A percentile compares a stretch with the other conserved stretches of the same genome.
These are phyloP conservation scores for Puccinia horiana DNA, from an alignment of 1,284 basidiomycete genomes.

Conservation along the genomic window DNA sequence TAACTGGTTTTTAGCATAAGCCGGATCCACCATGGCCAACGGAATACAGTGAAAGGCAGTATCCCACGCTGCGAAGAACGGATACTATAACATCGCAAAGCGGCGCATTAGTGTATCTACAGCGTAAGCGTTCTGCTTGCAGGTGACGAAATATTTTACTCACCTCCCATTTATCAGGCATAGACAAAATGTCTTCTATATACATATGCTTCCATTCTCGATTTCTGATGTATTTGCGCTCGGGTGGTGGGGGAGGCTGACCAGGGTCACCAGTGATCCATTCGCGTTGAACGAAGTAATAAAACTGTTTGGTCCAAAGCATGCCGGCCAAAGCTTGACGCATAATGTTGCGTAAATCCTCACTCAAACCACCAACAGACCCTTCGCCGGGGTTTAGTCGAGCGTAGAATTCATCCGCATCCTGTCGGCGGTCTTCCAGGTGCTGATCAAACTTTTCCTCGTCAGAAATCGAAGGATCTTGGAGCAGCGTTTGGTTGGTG, in stretches of 20 bases:
- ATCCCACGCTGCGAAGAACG: conserved; percentile 67
- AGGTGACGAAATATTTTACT: conserved; percentile 63
- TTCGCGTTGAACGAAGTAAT: conserved; percentile 91
- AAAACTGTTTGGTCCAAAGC: conserved; percentile 97
- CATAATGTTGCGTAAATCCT: conserved; percentile 94
- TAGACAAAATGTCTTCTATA: conserved; percentile 90
- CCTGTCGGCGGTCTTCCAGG: conserved; percentile 81
- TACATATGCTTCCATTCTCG: conserved; percentile 93
- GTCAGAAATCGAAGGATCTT: conserved; percentile 78
- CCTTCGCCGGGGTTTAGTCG: conserved; percentile 69
- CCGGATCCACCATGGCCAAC: conserved; percentile 88
- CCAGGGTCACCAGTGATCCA: conserved; percentile 94
- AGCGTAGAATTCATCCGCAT: conserved; percentile 94
- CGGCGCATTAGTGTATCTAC: not conserved
- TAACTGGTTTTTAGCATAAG: conserved; percentile 95
- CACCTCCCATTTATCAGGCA: conserved; percentile 99
- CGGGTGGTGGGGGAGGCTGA: conserved; percentile 88
- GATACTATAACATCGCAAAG: conserved; percentile 48
- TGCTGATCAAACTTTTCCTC: conserved; percentile 85
- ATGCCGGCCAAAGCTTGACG: conserved; percentile 96
- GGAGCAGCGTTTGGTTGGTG: conserved; percentile 72
- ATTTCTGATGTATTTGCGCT: conserved; percentile 82
- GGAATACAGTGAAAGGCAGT: conserved; percentile 98
- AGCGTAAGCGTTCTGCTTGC: not conserved
- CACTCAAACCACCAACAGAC: conserved; percentile 68